Evolutionary conservation across 805 yeast species (phyloP).

Genomic region (Blastobotrys americana): DNA sequence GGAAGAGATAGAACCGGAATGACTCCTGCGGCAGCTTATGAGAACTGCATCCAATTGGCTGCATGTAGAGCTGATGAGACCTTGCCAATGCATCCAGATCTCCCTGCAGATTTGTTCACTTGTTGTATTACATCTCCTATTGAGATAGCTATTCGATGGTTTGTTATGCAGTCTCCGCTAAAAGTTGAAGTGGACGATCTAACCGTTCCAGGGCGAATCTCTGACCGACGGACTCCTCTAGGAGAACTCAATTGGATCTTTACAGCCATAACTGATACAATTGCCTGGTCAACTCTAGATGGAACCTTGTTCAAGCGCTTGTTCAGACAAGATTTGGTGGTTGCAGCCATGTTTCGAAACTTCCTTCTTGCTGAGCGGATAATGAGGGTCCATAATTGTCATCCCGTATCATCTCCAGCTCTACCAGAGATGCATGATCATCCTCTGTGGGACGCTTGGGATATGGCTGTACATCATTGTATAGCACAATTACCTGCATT

Average conservation of each 20-base stretch:
- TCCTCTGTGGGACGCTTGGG: conserved; percentile 98
- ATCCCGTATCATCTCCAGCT: conserved; percentile 90
- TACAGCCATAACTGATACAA: conserved; percentile 95
- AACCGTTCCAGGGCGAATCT: conserved; percentile 79
- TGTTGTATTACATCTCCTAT: conserved; percentile 95
- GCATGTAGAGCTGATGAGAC: conserved; percentile 84
- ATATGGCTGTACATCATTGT: conserved; percentile 91
- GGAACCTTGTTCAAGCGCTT: conserved; percentile 81
- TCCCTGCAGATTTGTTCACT: conserved; percentile 94
- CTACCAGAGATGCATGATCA: conserved; percentile 79
- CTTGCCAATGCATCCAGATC: conserved; percentile 84
- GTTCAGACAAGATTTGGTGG: conserved; percentile 92
- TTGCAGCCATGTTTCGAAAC: conserved; percentile 91
- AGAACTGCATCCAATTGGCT: conserved; percentile 87
- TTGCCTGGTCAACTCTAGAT: conserved; percentile 92
- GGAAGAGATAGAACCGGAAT: conserved; percentile 34
- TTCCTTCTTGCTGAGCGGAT: conserved; percentile 86
- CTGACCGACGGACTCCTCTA: conserved; percentile 89
- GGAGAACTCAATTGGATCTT: conserved; percentile 97
- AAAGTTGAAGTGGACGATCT: conserved; percentile 35
- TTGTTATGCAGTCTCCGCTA: conserved; percentile 59
- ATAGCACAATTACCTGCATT: conserved; percentile 43
- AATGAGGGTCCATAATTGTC: conserved; percentile 89
- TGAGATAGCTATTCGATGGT: conserved; percentile 88
- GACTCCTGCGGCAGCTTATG: conserved; percentile 57